Percentiles rank a stretch among this genome's conserved stretches.
Evolutionary conservation across 805 yeast species (phyloP).

Genomic region (Candida bentonensis): DNA sequence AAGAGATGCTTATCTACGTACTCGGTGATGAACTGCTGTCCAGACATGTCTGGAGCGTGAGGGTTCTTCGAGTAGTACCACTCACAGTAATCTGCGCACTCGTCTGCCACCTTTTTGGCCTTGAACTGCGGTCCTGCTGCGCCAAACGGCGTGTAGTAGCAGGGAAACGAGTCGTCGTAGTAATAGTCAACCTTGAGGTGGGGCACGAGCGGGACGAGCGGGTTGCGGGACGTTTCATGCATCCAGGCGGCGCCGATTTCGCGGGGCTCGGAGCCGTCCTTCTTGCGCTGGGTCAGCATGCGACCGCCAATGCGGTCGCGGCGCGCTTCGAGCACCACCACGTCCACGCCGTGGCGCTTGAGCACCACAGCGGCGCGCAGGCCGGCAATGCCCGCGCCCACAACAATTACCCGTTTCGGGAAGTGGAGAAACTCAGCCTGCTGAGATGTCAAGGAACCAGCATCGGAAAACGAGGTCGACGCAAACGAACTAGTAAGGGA

Average conservation of each 20-base stretch:
- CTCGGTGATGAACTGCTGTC: slow-evolving; percentile 13
- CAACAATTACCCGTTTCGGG: slow-evolving; percentile 26
- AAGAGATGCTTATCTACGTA: slow-evolving; percentile 10
- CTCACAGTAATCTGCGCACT: slow-evolving; percentile 12
- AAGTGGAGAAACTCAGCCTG: not conserved
- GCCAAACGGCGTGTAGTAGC: slow-evolving; percentile 12
- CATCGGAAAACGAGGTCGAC: not conserved
- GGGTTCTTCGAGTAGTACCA: slow-evolving; percentile 13
- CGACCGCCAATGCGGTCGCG: slow-evolving; percentile 54
- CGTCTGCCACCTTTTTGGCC: slow-evolving; percentile 15
- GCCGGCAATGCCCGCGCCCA: slow-evolving; percentile 76
- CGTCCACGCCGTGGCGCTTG: slow-evolving; percentile 29
- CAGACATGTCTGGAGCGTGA: slow-evolving; percentile 11
- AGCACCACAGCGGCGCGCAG: slow-evolving; percentile 54
- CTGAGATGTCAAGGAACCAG: slow-evolving; percentile 1
- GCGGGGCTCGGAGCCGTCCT: slow-evolving; percentile 22
- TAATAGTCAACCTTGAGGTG: slow-evolving; percentile 11
- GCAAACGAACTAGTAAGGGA: not conserved
- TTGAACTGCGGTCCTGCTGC: slow-evolving; percentile 12
- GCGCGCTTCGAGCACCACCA: slow-evolving; percentile 53
- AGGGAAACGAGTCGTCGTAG: slow-evolving; percentile 13
- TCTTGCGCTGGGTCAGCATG: slow-evolving; percentile 30
- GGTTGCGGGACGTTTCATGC: slow-evolving; percentile 61
- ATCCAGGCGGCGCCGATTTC: slow-evolving; percentile 83
- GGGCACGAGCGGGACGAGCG: slow-evolving; percentile 29